Percentiles rank a stretch among this genome's conserved stretches.
These are phyloP conservation scores for Dryas drummondii DNA, from an alignment of 306 rosid species.

Conservation along the genomic window DNA sequence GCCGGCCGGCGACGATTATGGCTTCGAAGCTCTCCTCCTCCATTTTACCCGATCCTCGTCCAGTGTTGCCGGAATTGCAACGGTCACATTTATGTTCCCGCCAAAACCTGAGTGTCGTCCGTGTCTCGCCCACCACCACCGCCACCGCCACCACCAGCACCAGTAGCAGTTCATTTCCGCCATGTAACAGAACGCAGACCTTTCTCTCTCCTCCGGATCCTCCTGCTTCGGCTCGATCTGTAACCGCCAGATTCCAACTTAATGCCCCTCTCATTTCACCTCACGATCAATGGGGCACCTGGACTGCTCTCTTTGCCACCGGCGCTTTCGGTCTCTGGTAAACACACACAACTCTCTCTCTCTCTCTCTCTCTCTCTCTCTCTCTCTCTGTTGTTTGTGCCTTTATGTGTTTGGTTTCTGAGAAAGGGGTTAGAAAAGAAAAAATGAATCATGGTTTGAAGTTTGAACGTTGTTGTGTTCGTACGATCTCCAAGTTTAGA, in stretches of 20 bases:
- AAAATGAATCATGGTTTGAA: no score
- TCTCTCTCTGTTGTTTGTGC: no score
- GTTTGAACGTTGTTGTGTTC: no score
- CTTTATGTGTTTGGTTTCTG: no score
- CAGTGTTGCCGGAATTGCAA: slow-evolving; percentile 20
- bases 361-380: no score
- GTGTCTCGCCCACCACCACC: background rate
- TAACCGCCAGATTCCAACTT: slow-evolving; percentile 34
- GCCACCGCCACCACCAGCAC: background rate
- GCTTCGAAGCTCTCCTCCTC: slow-evolving; percentile 15
- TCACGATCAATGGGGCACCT: slow-evolving; percentile 68
- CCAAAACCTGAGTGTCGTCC: slow-evolving; percentile 11
- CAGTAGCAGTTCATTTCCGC: background rate
- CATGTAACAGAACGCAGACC: background rate
- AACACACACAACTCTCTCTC: background rate
- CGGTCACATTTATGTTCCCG: slow-evolving; percentile 17
- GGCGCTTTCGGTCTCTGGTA: slow-evolving; percentile 78
- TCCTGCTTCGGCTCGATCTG: slow-evolving; percentile 12
- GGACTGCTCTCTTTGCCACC: slow-evolving; percentile 60
- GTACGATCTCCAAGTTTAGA: no score
- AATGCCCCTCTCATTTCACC: slow-evolving; percentile 58
- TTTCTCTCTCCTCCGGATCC: slow-evolving; percentile 15
- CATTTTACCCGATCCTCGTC: background rate
- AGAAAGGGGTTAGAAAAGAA: no score
- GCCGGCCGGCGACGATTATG: slow-evolving; percentile 34